A percentile compares a stretch with the other conserved stretches of the same genome.
Evolutionary conservation across 352 stramenopile genomes (phyloP).

Genomic region (Globisporangium viniferum): DNA sequence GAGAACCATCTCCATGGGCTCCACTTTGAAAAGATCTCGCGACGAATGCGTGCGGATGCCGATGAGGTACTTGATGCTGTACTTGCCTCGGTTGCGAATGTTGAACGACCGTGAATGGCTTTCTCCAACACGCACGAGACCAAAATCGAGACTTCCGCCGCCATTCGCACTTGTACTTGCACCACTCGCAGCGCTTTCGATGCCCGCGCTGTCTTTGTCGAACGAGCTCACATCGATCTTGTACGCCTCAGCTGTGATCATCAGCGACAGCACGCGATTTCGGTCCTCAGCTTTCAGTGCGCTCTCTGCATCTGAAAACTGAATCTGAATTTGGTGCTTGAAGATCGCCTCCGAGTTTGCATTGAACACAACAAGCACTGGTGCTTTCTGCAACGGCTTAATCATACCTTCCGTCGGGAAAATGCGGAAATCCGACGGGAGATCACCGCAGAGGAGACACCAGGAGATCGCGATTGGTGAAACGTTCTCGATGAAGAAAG

Average conservation of each 20-base stretch:
- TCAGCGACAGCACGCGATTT: constrained; percentile 29
- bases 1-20: constrained; percentile 75
- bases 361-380: constrained; percentile 69
- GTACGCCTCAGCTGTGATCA: constrained; percentile 85
- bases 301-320: constrained; percentile 84
- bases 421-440: constrained; percentile 67
- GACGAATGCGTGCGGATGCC: constrained; percentile 42
- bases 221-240: constrained; percentile 89
- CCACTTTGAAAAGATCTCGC: constrained; percentile 77
- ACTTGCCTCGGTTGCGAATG: constrained; percentile 92
- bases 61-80: constrained; percentile 89
- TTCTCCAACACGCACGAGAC: constrained; percentile 90
- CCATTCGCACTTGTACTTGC: constrained; percentile 17
- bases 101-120: constrained; percentile 73
- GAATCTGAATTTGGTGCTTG: constrained; percentile 50
- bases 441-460: constrained; percentile 31
- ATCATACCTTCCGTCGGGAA: constrained; percentile 73
- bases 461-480: constrained; percentile 76
- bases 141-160: constrained; percentile 90
- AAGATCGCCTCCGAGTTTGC: constrained; percentile 70
- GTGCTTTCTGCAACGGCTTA: constrained; percentile 57
- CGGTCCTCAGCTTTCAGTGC: constrained; percentile 43
- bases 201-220: constrained; percentile 37
- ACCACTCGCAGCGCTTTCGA: constrained; percentile 9
- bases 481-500: constrained; percentile 86